These are phyloP conservation scores for Candida bentonensis DNA, from an alignment of 805 yeast genomes.

Conservation along the genomic window DNA sequence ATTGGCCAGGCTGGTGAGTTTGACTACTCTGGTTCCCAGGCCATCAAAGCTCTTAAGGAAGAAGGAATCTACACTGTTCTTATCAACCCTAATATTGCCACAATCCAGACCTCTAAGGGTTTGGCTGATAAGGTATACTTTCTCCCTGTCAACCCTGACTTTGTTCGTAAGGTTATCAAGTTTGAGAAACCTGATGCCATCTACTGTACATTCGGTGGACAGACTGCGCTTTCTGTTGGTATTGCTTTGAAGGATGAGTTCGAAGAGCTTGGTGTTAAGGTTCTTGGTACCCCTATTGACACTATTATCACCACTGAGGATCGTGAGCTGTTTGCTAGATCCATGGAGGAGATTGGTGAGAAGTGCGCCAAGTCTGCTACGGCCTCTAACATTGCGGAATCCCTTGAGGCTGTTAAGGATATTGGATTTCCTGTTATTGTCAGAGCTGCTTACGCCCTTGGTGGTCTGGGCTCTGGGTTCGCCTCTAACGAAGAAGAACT, in stretches of 20 bases:
- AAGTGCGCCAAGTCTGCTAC: constrained; percentile 97
- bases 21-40: constrained; percentile 91
- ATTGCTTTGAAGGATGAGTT: constrained; percentile 90
- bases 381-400: constrained; percentile 85
- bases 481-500: constrained; percentile 76
- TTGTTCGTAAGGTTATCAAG: constrained; percentile 87
- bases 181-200: constrained; percentile 96
- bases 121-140: constrained; percentile 92
- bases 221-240: constrained; percentile 93
- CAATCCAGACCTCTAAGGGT: constrained; percentile 91
- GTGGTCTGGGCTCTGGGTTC: constrained; percentile 96
- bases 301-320: constrained; percentile 96
- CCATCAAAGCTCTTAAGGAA: constrained; percentile 88
- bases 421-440: constrained; percentile 95
- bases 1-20: constrained; percentile 99
- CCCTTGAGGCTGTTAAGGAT: constrained; percentile 71
- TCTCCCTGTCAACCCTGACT: constrained; percentile 94
- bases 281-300: constrained; percentile 92
- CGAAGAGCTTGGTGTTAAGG: constrained; percentile 82
- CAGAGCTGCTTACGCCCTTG: constrained; percentile 92
- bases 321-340: constrained; percentile 90
- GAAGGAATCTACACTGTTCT: constrained; percentile 74
- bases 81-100: constrained; percentile 92
- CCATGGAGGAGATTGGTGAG: constrained; percentile 85
- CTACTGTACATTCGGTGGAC: constrained; percentile 94